Evolutionary conservation across 2,329 filamentous ascomycete genomes (phyloP).

Genomic region (Phaeosphaeria sp.): DNA sequence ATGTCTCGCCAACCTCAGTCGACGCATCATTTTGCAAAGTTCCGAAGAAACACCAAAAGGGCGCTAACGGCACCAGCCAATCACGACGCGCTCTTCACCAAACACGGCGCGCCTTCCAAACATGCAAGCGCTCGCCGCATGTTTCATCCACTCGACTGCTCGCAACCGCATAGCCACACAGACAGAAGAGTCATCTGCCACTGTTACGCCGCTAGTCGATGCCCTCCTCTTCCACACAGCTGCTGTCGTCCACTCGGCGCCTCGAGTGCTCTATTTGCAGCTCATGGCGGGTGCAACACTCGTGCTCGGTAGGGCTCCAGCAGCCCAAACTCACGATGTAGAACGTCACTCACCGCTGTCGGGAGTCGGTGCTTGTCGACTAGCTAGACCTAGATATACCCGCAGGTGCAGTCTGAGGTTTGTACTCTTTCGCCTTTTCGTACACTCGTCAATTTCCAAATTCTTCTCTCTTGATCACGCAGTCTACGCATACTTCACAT

Average conservation of each 20-base stretch:
- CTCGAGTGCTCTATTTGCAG: conserved; percentile 39
- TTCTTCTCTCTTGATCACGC: not conserved
- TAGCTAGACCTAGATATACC: conserved; percentile 28
- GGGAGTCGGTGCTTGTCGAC: conserved; percentile 8
- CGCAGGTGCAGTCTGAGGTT: conserved; percentile 4
- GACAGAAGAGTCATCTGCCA: conserved; percentile 31
- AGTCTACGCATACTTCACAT: conserved; percentile 1
- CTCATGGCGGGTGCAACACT: conserved; percentile 23
- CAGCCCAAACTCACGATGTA: conserved; percentile 11
- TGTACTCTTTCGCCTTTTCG: conserved; percentile 10
- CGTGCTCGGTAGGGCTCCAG: conserved; percentile 15
- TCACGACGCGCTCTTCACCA: conserved; percentile 30
- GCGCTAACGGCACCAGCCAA: conserved; percentile 38
- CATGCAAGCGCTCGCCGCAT: conserved; percentile 36
- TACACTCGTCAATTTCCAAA: conserved; percentile 4
- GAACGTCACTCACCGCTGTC: conserved; percentile 19
- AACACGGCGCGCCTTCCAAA: conserved; percentile 25
- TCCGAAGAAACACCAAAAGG: conserved; percentile 5
- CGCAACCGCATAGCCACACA: conserved; percentile 40
- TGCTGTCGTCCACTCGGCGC: conserved; percentile 43
- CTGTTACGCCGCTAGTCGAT: conserved; percentile 28
- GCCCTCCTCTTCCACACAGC: conserved; percentile 23
- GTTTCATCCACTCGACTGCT: conserved; percentile 38
- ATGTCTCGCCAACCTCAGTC: conserved; percentile 12
- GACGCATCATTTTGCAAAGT: not conserved